Conservation (phyloP, 2,329 filamentous ascomycete species). For the Arthroderma sp. region DNA sequence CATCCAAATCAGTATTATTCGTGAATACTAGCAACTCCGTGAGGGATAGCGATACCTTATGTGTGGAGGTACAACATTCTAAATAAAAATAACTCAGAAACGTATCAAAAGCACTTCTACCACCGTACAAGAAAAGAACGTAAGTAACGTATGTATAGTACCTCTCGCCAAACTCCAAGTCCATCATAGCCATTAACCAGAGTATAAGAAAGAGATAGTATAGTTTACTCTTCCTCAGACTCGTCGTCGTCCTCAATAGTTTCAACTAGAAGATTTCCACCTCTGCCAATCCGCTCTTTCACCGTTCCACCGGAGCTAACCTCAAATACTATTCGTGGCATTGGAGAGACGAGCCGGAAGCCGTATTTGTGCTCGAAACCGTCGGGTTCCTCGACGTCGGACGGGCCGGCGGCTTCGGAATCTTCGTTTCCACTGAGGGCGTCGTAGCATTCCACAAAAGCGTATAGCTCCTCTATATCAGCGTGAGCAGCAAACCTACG, state of each 20-base stretch:
- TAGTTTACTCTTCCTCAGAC: conserved; percentile 13
- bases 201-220: too few relatives aligned
- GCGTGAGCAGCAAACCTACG: conserved; percentile 59
- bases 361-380: conserved; percentile 67
- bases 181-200: too few relatives aligned
- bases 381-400: conserved; percentile 34
- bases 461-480: conserved; percentile 77
- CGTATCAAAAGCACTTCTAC: too few relatives aligned
- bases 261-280: conserved; percentile 84
- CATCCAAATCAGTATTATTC: too few relatives aligned
- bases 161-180: too few relatives aligned
- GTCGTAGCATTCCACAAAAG: conserved; percentile 86
- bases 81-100: too few relatives aligned
- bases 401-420: conserved; percentile 6
- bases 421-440: conserved; percentile 35
- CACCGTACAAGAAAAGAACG: too few relatives aligned
- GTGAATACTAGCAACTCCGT: too few relatives aligned
- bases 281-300: conserved; percentile 60
- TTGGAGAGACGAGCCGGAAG: conserved; percentile 74
- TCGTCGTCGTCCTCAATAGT: conserved; percentile 43
- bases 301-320: conserved; percentile 54
- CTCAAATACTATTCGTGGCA: conserved; percentile 73
- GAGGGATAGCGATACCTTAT: too few relatives aligned
- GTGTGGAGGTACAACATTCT: too few relatives aligned
- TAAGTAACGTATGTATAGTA: too few relatives aligned